Evolutionary conservation across 169 alveolate genomes (phyloP).

Genomic region (Theileria annulata): DNA sequence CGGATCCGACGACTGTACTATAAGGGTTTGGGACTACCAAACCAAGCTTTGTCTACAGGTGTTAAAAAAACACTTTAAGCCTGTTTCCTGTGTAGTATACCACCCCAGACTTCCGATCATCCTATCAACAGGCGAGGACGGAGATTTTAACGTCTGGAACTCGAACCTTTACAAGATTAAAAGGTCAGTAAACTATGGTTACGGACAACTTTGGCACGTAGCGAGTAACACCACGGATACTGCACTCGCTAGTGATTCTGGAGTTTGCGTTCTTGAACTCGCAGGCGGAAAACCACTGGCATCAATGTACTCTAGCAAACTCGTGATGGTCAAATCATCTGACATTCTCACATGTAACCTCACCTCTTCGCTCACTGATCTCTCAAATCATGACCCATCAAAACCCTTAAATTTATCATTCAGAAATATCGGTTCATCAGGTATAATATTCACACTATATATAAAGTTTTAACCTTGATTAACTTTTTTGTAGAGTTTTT

Average conservation of each 20-base stretch:
- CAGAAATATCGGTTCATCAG: constrained; percentile 78
- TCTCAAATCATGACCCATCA: constrained; percentile 42
- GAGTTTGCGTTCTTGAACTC: constrained; percentile 92
- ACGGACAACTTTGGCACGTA: constrained; percentile 93
- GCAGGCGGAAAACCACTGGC: constrained; percentile 96
- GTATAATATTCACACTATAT: constrained; percentile 60
- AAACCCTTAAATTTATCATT: constrained; percentile 62
- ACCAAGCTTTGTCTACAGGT: constrained; percentile 96
- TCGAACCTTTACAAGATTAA: constrained; percentile 90
- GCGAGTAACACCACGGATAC: constrained; percentile 76
- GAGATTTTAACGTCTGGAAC: constrained; percentile 94
- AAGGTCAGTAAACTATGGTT: constrained; percentile 89
- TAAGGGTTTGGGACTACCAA: constrained; percentile 98
- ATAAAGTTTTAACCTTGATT: constrained; percentile 63
- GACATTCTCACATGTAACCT: constrained; percentile 91
- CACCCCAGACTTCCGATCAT: constrained; percentile 93
- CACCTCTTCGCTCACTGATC: constrained; percentile 30
- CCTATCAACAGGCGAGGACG: constrained; percentile 95
- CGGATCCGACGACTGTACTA: constrained; percentile 95
- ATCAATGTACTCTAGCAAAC: constrained; percentile 91
- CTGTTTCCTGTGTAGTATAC: constrained; percentile 90
- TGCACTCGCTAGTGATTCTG: constrained; percentile 86
- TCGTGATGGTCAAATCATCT: constrained; percentile 90
- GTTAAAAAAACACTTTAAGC: constrained; percentile 91
- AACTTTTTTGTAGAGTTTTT: constrained; percentile 89